phyloP scores from a whole-genome alignment of 2,329 filamentous ascomycete genomes.

The Boeremia exigua region DNA sequence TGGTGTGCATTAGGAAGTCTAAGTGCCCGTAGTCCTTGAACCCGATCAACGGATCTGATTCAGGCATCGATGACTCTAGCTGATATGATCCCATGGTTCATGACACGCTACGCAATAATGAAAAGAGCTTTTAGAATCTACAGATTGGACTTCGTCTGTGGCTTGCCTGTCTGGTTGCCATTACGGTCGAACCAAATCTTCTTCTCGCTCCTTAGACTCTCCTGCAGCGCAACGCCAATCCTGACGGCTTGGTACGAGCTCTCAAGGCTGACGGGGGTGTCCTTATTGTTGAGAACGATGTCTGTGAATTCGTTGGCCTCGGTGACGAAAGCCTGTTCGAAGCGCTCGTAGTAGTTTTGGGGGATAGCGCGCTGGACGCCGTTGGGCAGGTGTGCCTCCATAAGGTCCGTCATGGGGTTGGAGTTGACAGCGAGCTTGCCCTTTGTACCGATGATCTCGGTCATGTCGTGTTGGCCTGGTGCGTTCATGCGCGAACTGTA shows the following conservation, averaged over 20 bases:
- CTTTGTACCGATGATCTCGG: slow-evolving; percentile 70
- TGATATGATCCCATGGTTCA: slow-evolving; percentile 4
- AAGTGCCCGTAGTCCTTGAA: slow-evolving; percentile 1
- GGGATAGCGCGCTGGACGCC: slow-evolving; percentile 67
- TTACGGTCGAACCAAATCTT: slow-evolving; percentile 63
- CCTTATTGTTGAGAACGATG: slow-evolving; percentile 61
- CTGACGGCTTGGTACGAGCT: slow-evolving; percentile 65
- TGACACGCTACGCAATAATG: neutral
- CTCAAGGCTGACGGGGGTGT: slow-evolving; percentile 62
- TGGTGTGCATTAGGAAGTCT: neutral
- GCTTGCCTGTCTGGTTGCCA: slow-evolving; percentile 54
- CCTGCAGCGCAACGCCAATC: slow-evolving; percentile 62
- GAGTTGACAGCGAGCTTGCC: slow-evolving; percentile 68
- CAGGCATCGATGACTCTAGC: neutral
- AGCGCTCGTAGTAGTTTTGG: slow-evolving; percentile 66
- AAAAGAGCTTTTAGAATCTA: slow-evolving; percentile 28
- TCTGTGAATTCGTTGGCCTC: slow-evolving; percentile 70
- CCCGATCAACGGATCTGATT: neutral
- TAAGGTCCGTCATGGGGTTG: slow-evolving; percentile 61
- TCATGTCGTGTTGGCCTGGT: slow-evolving; percentile 70
- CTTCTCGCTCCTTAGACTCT: slow-evolving; percentile 52
- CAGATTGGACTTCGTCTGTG: slow-evolving; percentile 39
- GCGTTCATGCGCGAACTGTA: slow-evolving; percentile 72
- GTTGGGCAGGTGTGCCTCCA: slow-evolving; percentile 60
- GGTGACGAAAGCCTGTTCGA: slow-evolving; percentile 67